phyloP scores from a whole-genome alignment of 805 yeast species.

The Deakozyma indianensis region DNA sequence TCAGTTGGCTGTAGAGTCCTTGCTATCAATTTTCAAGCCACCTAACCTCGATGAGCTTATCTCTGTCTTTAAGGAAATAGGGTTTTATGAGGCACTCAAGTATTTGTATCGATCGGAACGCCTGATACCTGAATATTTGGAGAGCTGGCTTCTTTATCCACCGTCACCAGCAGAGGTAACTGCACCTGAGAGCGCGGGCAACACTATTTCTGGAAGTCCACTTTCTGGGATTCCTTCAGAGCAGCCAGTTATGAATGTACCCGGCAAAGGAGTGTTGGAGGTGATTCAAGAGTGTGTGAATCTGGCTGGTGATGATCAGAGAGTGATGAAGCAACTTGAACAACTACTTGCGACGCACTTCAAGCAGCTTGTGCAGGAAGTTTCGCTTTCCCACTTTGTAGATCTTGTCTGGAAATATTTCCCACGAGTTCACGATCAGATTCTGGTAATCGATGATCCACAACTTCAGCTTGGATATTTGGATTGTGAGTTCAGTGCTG shows the following conservation, averaged over 20 bases:
- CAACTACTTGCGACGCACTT: not conserved
- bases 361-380: not conserved
- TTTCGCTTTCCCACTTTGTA: conserved; percentile 10
- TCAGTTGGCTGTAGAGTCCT: conserved; percentile 61
- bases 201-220: not conserved
- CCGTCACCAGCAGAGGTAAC: not conserved
- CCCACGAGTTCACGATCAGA: conserved; percentile 27
- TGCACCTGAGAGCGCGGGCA: not conserved
- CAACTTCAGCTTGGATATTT: conserved; percentile 15
- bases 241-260: not conserved
- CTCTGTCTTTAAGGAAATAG: conserved; percentile 36
- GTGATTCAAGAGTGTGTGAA: not conserved
- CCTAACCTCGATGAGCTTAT: conserved; percentile 34
- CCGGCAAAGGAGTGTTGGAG: not conserved
- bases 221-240: not conserved
- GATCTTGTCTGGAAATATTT: conserved; percentile 22
- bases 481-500: conserved; percentile 9
- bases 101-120: conserved; percentile 41
- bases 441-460: conserved; percentile 19
- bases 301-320: not conserved
- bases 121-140: not conserved
- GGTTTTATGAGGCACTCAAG: conserved; percentile 44
- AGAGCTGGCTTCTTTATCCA: not conserved
- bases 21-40: conserved; percentile 55
- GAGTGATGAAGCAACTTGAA: not conserved